Conservation (phyloP, 2,329 filamentous ascomycete species). For the Talaromyces funiculosus region DNA sequence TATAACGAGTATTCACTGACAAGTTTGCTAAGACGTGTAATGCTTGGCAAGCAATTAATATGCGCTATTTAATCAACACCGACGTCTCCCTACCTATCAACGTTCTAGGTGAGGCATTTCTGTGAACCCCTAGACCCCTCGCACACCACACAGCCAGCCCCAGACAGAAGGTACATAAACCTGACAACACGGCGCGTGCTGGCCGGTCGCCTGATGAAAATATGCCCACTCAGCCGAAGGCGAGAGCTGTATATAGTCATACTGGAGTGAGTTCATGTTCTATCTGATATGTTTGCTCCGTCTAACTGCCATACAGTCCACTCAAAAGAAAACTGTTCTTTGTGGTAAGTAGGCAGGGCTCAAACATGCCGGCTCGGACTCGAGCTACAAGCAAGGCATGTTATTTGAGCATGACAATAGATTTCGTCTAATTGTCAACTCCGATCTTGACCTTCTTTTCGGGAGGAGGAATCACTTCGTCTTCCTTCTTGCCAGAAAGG, state of each 20-base stretch:
- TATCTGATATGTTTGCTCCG: constrained; percentile 5
- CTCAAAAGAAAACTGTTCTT: background rate
- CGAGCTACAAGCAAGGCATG: constrained; percentile 15
- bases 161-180: background rate
- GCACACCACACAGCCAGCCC: background rate
- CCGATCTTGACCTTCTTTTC: constrained; percentile 60
- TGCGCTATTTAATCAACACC: constrained; percentile 2
- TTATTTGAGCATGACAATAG: constrained; percentile 3
- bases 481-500: constrained; percentile 52
- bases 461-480: constrained; percentile 51
- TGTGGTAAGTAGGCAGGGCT: constrained; percentile 7
- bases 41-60: background rate
- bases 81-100: background rate
- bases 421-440: constrained; percentile 24
- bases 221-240: background rate
- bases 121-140: background rate
- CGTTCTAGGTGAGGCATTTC: constrained; percentile 2
- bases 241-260: background rate
- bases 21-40: background rate
- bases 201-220: background rate
- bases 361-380: constrained; percentile 13
- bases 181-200: background rate
- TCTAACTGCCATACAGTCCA: constrained; percentile 2
- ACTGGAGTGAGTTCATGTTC: background rate
- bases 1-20: background rate